These are phyloP conservation scores for Starmera pachycereana DNA, from an alignment of 805 yeast genomes.

Conservation along the genomic window DNA sequence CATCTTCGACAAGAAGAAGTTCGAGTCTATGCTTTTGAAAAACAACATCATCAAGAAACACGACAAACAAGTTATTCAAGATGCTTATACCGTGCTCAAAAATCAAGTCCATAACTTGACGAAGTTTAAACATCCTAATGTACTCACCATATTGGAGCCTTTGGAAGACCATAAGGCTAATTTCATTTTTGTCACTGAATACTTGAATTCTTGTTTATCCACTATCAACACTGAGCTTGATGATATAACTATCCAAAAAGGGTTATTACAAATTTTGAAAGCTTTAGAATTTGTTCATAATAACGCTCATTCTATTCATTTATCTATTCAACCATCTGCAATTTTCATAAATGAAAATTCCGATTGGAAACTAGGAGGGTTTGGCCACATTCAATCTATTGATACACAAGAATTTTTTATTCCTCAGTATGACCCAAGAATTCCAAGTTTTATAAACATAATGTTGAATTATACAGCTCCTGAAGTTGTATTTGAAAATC, in stretches of 20 bases:
- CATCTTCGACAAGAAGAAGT: constrained; percentile 71
- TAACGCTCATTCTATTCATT: constrained; percentile 62
- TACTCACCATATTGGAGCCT: constrained; percentile 77
- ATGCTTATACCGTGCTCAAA: constrained; percentile 59
- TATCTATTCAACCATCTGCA: constrained; percentile 70
- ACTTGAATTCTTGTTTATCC: constrained; percentile 46
- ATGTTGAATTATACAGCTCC: constrained; percentile 78
- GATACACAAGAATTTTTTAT: constrained; percentile 50
- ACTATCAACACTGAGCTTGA: constrained; percentile 43
- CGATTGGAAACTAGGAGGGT: constrained; percentile 90
- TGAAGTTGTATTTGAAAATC: constrained; percentile 59
- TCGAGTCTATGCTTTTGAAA: constrained; percentile 44
- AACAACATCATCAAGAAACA: constrained; percentile 39
- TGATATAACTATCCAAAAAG: constrained; percentile 69
- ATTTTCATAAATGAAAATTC: constrained; percentile 72
- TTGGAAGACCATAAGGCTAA: constrained; percentile 76
- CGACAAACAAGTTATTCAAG: constrained; percentile 37
- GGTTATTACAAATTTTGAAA: constrained; percentile 65
- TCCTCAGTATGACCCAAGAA: constrained; percentile 64
- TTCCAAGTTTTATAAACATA: constrained; percentile 62
- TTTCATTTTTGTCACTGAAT: constrained; percentile 78
- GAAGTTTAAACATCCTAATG: constrained; percentile 81
- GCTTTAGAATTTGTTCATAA: constrained; percentile 79
- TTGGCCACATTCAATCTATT: constrained; percentile 44
- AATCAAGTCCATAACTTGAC: constrained; percentile 63